Evolutionary conservation across 768 basidiomycete genomes (phyloP).

Genomic region (Tylopilus balloui): DNA sequence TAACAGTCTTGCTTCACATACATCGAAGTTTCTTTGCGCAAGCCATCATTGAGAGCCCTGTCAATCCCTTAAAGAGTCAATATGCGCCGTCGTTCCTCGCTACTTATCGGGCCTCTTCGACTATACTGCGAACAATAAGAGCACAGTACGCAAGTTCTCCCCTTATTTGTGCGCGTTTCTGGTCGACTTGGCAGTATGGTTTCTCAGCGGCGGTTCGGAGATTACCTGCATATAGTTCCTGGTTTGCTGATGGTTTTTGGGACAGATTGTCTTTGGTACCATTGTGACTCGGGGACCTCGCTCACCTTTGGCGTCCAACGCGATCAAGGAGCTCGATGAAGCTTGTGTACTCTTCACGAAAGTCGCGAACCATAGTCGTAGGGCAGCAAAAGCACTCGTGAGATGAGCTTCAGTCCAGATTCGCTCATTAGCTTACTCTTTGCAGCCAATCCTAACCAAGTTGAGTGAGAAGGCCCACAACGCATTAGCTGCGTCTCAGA

Average conservation of each 20-base stretch:
- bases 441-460: conserved; percentile 51
- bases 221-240: neutral
- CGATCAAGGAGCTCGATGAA: conserved; percentile 65
- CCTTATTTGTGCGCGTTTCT: conserved; percentile 49
- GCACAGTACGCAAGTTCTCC: conserved; percentile 48
- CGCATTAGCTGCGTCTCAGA: conserved; percentile 43
- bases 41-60: conserved; percentile 63
- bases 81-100: conserved; percentile 66
- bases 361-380: conserved; percentile 52
- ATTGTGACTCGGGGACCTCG: conserved; percentile 72
- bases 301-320: conserved; percentile 60
- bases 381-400: conserved; percentile 64
- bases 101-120: conserved; percentile 53
- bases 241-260: conserved; percentile 1
- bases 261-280: conserved; percentile 71
- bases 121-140: conserved; percentile 47
- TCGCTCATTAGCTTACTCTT: conserved; percentile 1
- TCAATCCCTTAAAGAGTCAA: conserved; percentile 59
- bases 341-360: conserved; percentile 64
- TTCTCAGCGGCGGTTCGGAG: conserved; percentile 49
- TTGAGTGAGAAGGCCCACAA: conserved; percentile 64
- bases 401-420: conserved; percentile 17
- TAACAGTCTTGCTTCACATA: conserved; percentile 54
- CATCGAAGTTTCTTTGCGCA: conserved; percentile 69
- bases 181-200: conserved; percentile 60